Conservation (phyloP, 106 monocot species). For the Agapanthus africanus region DNA sequence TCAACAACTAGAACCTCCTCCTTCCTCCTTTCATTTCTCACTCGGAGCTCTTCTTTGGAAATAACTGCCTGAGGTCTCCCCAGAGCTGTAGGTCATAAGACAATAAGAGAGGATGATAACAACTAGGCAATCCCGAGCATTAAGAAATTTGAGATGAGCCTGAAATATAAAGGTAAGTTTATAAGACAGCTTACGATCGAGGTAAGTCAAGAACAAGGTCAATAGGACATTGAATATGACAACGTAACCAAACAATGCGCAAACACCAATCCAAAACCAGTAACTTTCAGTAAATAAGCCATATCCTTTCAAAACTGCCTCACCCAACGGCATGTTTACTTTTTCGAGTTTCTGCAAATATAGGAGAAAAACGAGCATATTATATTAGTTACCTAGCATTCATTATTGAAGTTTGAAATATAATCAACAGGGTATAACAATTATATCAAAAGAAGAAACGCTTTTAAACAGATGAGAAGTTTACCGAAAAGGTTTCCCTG, state of each 20-base stretch:
- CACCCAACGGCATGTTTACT: conserved; percentile 39
- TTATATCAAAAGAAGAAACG: background rate
- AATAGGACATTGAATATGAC: conserved; percentile 79
- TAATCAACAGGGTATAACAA: background rate
- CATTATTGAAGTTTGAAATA: background rate
- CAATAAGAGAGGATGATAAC: background rate
- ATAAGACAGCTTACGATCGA: conserved; percentile 65
- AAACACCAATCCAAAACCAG: conserved; percentile 94
- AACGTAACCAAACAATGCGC: conserved; percentile 82
- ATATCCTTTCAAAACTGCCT: conserved; percentile 50
- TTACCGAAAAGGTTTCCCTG: background rate
- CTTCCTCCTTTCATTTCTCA: conserved; percentile 45
- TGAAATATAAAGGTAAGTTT: conserved; percentile 3
- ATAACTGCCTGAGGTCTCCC: conserved; percentile 77
- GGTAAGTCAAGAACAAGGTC: conserved; percentile 69
- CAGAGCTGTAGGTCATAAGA: conserved; percentile 41
- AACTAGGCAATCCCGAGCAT: background rate
- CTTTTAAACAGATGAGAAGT: too few species aligned
- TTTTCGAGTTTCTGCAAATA: conserved; percentile 4
- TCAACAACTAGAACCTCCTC: conserved; percentile 37
- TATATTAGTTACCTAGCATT: background rate
- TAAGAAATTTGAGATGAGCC: background rate
- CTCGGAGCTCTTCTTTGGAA: conserved; percentile 56
- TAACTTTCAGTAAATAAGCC: conserved; percentile 62
- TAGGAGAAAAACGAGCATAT: too few species aligned